phyloP scores from a whole-genome alignment of 192 early-diverging fungal genomes.

The Gryganskiella cystojenkinii region DNA sequence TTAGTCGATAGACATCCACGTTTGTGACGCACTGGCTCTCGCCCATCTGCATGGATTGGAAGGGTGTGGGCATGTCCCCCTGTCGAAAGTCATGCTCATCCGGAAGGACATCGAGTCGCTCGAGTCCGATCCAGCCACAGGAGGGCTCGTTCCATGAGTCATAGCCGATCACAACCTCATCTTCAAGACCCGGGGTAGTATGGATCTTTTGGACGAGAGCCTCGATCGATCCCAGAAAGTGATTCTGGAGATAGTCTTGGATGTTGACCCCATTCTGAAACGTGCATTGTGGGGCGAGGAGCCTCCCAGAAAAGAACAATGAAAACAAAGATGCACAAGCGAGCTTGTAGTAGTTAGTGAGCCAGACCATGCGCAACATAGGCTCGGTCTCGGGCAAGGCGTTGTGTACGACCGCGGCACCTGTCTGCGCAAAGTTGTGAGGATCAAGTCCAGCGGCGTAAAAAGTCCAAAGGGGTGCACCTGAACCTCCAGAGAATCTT shows the following conservation, averaged over 20 bases:
- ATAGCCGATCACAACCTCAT: constrained; percentile 59
- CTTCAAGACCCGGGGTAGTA: constrained; percentile 32
- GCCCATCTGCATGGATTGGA: constrained; percentile 58
- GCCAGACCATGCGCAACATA: constrained; percentile 67
- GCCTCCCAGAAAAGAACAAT: constrained; percentile 62
- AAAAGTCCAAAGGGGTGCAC: constrained; percentile 67
- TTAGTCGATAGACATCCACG: constrained; percentile 30
- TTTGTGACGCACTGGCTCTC: constrained; percentile 49
- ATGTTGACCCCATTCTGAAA: constrained; percentile 55
- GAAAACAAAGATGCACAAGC: constrained; percentile 67
- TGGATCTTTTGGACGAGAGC: constrained; percentile 53
- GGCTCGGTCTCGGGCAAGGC: constrained; percentile 26
- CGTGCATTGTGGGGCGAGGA: constrained; percentile 58
- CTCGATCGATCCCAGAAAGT: constrained; percentile 56
- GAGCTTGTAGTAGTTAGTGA: constrained; percentile 65
- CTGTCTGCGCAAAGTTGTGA: constrained; percentile 53
- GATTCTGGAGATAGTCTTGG: constrained; percentile 64
- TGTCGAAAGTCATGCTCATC: constrained; percentile 58
- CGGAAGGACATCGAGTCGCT: constrained; percentile 47
- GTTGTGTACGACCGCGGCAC: constrained; percentile 64
- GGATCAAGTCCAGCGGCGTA: constrained; percentile 60
- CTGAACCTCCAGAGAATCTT: constrained; percentile 58
- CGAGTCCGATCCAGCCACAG: constrained; percentile 59
- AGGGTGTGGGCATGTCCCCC: constrained; percentile 61
- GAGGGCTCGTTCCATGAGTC: constrained; percentile 70